phyloP scores from a whole-genome alignment of 768 basidiomycete genomes.

The Clathrus columnatus region DNA sequence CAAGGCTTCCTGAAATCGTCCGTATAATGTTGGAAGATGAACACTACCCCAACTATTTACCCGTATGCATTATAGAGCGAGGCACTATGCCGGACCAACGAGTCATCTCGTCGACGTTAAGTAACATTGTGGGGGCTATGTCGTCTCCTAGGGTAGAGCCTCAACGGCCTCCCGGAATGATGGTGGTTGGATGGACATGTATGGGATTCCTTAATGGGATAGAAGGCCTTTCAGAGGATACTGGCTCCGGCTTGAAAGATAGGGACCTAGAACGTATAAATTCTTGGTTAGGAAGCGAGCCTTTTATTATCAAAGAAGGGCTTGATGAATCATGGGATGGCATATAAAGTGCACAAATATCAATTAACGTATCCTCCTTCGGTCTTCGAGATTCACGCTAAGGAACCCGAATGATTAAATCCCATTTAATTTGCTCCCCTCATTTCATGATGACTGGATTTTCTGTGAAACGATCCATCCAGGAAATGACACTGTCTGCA shows the following conservation, averaged over 20 bases:
- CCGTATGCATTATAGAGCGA: constrained; percentile 90
- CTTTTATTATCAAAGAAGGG: constrained; percentile 63
- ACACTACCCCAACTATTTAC: constrained; percentile 65
- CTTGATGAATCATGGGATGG: constrained; percentile 36
- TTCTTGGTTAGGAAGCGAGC: constrained; percentile 51
- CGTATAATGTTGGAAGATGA: constrained; percentile 47
- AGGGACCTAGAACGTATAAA: constrained; percentile 40
- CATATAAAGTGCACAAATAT: not conserved
- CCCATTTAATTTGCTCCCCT: not conserved
- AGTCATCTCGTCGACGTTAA: constrained; percentile 68
- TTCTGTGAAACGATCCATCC: constrained; percentile 42
- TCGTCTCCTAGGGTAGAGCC: constrained; percentile 53
- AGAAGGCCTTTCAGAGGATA: constrained; percentile 63
- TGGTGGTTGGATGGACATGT: constrained; percentile 89
- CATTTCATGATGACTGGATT: not conserved
- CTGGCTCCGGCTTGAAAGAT: constrained; percentile 33
- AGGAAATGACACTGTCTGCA: constrained; percentile 37
- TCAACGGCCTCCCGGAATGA: constrained; percentile 93
- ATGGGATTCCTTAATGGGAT: constrained; percentile 67
- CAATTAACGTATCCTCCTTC: not conserved
- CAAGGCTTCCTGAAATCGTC: constrained; percentile 67
- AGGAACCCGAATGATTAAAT: not conserved
- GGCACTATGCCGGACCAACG: constrained; percentile 94
- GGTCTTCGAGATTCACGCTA: too few species aligned
- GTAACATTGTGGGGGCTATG: constrained; percentile 59